Conservation (phyloP, 1,284 basidiomycete species). For the Lentinula novae-zelandiae region DNA sequence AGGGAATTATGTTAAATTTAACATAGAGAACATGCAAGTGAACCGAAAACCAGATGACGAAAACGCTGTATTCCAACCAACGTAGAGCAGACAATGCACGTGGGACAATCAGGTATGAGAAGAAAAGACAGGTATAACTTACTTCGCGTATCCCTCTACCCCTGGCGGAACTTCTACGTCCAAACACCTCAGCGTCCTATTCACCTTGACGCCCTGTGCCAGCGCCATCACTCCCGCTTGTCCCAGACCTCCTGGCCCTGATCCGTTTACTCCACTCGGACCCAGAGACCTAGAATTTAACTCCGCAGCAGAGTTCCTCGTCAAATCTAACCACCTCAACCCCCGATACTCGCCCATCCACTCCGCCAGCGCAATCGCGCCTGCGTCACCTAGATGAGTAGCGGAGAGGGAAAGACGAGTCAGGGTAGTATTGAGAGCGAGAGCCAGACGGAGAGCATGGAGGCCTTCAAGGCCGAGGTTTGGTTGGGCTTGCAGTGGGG, state of each 20-base stretch:
- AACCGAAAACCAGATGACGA: neutral
- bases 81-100: no score
- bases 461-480: constrained; percentile 32
- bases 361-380: constrained; percentile 93
- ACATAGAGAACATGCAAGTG: neutral
- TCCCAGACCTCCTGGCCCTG: constrained; percentile 42
- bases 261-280: neutral
- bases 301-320: constrained; percentile 47
- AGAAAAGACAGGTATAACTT: constrained; percentile 21
- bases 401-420: constrained; percentile 91
- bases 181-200: constrained; percentile 85
- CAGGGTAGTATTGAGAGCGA: constrained; percentile 89
- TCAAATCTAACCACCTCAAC: constrained; percentile 51
- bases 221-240: constrained; percentile 93
- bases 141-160: constrained; percentile 85
- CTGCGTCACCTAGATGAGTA: constrained; percentile 78
- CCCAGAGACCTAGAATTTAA: no score
- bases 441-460: constrained; percentile 85
- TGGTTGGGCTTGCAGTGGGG: neutral
- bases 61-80: neutral
- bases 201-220: constrained; percentile 79
- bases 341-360: constrained; percentile 75
- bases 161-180: constrained; percentile 91
- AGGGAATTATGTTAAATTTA: no score
- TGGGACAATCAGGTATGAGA: no score